Evolutionary conservation across 176 grass and related monocot genomes (phyloP).

Genomic region (Oryza nivara): DNA sequence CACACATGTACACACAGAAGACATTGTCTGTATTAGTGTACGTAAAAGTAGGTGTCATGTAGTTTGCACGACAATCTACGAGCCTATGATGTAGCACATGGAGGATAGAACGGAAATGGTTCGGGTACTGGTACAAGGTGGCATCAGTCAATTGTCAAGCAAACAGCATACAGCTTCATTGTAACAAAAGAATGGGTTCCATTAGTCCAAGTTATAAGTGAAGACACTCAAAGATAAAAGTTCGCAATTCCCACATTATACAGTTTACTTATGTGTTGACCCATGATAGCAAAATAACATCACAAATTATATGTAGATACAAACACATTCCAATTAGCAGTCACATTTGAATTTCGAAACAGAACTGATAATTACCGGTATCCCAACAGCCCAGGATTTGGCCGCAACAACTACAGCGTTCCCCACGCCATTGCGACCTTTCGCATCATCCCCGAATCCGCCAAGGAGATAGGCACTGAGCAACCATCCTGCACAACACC

Average conservation of each 20-base stretch:
- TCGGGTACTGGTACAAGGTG: not conserved
- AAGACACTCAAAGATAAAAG: not conserved
- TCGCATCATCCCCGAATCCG: slow-evolving; percentile 83
- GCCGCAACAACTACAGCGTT: slow-evolving; percentile 60
- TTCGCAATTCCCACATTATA: not conserved
- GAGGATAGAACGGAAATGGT: not conserved
- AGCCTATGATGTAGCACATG: not conserved
- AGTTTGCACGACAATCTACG: not conserved
- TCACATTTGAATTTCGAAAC: not conserved
- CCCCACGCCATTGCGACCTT: slow-evolving; percentile 70
- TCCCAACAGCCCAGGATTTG: slow-evolving; percentile 80
- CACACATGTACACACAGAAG: too few relatives aligned
- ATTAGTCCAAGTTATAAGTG: not conserved
- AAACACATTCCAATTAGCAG: not conserved
- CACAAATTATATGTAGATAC: not conserved
- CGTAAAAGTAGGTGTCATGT: not conserved
- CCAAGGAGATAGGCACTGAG: slow-evolving; percentile 84
- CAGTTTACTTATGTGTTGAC: not conserved
- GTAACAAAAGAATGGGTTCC: not conserved
- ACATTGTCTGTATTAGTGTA: not conserved
- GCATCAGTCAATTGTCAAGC: not conserved
- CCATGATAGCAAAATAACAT: not conserved
- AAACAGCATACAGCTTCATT: not conserved
- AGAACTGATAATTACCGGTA: slow-evolving; percentile 62
- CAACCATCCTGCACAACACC: slow-evolving; percentile 72